A percentile compares a stretch with the other conserved stretches of the same genome.
Conservation (phyloP, 202 grass and related monocot species). For the Elaeis oleifera region DNA sequence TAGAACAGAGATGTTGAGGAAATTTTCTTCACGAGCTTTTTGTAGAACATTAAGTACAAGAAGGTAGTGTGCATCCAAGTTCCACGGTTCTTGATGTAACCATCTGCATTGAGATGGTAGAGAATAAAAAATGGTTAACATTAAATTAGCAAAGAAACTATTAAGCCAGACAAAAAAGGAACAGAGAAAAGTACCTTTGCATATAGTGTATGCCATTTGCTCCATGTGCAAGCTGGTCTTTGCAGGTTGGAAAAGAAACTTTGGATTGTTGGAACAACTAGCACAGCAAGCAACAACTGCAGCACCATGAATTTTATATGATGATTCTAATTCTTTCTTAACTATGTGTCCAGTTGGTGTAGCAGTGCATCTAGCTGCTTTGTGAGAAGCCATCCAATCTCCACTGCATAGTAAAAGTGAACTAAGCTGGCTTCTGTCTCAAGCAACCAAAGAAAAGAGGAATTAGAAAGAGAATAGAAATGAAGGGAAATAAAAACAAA, state of each 20-base stretch:
- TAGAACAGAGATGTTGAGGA: constrained; percentile 41
- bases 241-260: constrained; percentile 86
- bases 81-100: constrained; percentile 88
- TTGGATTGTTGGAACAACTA: constrained; percentile 41
- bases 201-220: constrained; percentile 35
- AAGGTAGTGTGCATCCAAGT: constrained; percentile 56
- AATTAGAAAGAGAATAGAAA: constrained; percentile 8
- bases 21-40: constrained; percentile 77
- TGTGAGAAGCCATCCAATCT: constrained; percentile 74
- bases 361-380: constrained; percentile 58
- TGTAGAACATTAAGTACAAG: constrained; percentile 68
- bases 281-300: constrained; percentile 66
- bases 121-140: background rate
- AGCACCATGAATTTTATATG: constrained; percentile 67
- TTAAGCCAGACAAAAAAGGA: background rate
- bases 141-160: background rate
- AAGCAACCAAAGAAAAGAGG: constrained; percentile 22
- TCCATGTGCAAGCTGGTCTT: constrained; percentile 37
- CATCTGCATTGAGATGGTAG: constrained; percentile 38
- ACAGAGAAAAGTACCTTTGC: constrained; percentile 55
- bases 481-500: background rate
- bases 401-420: constrained; percentile 58
- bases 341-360: constrained; percentile 34
- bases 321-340: constrained; percentile 44
- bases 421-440: constrained; percentile 76